Base-by-base conservation (phyloP, 2,329 filamentous ascomycete species). In the Neopestalotiopsis clavispora region DNA sequence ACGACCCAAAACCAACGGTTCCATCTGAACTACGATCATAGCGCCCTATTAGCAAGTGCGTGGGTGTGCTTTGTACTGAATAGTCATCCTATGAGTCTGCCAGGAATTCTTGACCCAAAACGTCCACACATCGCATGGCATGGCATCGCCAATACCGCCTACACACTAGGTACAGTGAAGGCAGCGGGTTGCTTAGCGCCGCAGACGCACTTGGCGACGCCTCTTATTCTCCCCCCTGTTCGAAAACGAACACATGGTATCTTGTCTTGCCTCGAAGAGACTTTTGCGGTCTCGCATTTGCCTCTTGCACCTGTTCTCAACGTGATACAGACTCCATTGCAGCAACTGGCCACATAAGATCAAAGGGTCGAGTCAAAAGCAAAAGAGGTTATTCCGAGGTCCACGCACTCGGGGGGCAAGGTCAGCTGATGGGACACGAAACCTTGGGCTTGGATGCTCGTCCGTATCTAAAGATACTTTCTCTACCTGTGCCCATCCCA, bases 151-250 rank as follows among this genome's bases (percentile, higher is more conserved):
- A 63, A 52, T 52, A 17, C 45, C 45, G 45, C 45, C n/a, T 17
- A 10, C 20, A 52, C 45, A 52, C n/a, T 28, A 28, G 23, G 23
- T 28, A 28, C 23, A 28, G 23, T 28, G 23, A 28, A 32, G 30
- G n/a, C n/a, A 30, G 59, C 59, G 52, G 49, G 28, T 28, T 38
- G 12, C 63, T 66, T 66, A 57, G 63, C 63, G 63, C 63, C 45
- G 63, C 63, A 66, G 42, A 66, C 62, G 42, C 42, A 45, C 10
- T 34, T 23, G 20, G 17, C 38, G 40, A 30, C 42, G 63, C 63
- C 63, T 56, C 42, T 30, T 49, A 28, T 28, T 20, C 23, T 38
- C 20, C 32, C 23, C n/a, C 20, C 10, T 23, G 20, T 42, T 30
- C 62, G 40, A 45, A 20, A 20, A 14, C n/a, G 40, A 62, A 13